These are phyloP conservation scores for Tremella yokohamensis DNA, from an alignment of 768 basidiomycete genomes.

Conservation along the genomic window DNA sequence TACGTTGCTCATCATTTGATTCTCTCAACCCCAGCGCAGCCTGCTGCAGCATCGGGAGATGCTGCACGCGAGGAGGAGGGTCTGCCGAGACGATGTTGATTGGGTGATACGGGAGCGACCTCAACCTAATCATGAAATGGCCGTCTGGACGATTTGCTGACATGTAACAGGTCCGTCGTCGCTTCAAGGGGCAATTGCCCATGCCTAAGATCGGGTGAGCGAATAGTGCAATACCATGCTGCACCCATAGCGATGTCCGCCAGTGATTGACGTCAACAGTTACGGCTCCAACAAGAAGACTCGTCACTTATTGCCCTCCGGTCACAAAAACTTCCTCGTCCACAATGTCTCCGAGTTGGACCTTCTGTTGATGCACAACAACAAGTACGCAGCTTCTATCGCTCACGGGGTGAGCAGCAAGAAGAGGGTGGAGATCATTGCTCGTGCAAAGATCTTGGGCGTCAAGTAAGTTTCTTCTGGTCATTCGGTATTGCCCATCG, in stretches of 20 bases:
- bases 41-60: background rate
- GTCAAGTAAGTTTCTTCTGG: conserved; percentile 59
- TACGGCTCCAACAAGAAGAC: conserved; percentile 95
- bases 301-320: conserved; percentile 90
- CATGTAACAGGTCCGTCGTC: conserved; percentile 47
- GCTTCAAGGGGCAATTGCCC: conserved; percentile 78
- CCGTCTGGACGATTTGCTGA: background rate
- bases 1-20: conserved; percentile 54
- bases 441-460: conserved; percentile 64
- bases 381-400: conserved; percentile 90
- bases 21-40: background rate
- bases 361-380: conserved; percentile 96
- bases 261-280: conserved; percentile 49
- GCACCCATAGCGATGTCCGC: background rate
- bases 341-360: conserved; percentile 91
- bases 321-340: conserved; percentile 92
- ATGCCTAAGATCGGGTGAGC: conserved; percentile 80
- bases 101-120: no score
- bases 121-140: background rate
- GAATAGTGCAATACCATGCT: conserved; percentile 1
- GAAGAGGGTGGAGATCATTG: conserved; percentile 85
- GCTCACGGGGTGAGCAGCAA: conserved; percentile 94
- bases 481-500: background rate
- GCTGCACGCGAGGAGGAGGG: no score
- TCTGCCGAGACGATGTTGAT: no score